Percentiles rank a stretch among this genome's conserved stretches.
phyloP scores from a whole-genome alignment of 257 asterid species.

The Henckelia pumila region DNA sequence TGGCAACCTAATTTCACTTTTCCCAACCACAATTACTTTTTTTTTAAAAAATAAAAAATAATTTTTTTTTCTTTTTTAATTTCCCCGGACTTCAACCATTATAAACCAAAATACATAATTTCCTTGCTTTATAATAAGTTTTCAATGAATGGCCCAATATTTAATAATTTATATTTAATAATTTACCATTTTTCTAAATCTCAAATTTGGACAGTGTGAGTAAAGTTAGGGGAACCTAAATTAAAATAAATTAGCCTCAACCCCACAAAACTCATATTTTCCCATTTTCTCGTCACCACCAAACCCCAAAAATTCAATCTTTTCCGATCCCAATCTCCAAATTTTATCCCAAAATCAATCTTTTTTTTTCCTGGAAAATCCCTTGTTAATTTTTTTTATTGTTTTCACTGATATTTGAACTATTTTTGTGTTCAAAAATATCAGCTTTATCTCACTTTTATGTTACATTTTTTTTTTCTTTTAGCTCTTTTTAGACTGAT shows the following conservation, averaged over 20 bases:
- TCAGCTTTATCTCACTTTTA: constrained; percentile 30
- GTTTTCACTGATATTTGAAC: constrained; percentile 10
- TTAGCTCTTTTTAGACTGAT: constrained; percentile 26
- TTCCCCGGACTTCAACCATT: constrained; percentile 75
- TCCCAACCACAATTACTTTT: constrained; percentile 67
- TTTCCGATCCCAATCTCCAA: constrained; percentile 26
- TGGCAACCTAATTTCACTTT: constrained; percentile 97
- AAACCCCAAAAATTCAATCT: constrained; percentile 37
- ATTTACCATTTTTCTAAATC: constrained; percentile 30
- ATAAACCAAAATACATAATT: constrained; percentile 86
- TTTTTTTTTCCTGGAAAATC: constrained; percentile 30
- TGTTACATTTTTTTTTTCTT: constrained; percentile 19
- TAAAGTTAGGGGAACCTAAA: constrained; percentile 49
- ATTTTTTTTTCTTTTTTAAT: constrained; percentile 13
- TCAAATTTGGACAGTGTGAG: constrained; percentile 52
- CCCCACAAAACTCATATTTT: constrained; percentile 38
- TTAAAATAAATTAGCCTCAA: constrained; percentile 42
- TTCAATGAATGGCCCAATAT: constrained; percentile 45
- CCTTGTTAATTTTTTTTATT: constrained; percentile 5
- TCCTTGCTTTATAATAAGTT: constrained; percentile 39
- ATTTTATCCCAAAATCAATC: constrained; percentile 31
- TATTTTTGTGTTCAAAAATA: constrained; percentile 13
- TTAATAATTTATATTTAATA: constrained; percentile 31
- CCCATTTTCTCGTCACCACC: constrained; percentile 35
- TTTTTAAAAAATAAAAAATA: neutral